Evolutionary conservation across 306 rosid genomes (phyloP).

Genomic region (Corylus avellana): DNA sequence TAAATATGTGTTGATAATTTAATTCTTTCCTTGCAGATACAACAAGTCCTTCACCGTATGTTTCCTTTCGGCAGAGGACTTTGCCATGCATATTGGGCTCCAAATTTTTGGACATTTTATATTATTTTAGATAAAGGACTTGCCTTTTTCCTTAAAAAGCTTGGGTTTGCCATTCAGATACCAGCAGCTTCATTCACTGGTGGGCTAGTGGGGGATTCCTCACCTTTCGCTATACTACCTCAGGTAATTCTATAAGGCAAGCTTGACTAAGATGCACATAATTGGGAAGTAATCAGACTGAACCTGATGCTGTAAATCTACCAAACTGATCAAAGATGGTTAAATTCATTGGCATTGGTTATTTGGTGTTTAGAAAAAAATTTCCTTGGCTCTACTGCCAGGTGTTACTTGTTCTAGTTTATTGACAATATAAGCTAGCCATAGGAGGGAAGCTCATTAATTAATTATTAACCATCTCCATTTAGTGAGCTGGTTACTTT

Average conservation of each 20-base stretch:
- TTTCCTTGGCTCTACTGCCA: neutral
- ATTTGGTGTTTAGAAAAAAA: neutral
- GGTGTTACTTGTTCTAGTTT: neutral
- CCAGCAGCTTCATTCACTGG: constrained; percentile 84
- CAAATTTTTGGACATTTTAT: constrained; percentile 93
- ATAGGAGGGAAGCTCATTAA: neutral
- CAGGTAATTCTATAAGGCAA: constrained; percentile 44
- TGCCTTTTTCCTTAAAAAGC: constrained; percentile 60
- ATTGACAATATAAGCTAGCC: neutral
- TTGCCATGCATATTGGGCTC: constrained; percentile 98
- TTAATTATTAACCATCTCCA: neutral
- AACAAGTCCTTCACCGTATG: constrained; percentile 69
- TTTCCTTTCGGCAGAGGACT: constrained; percentile 99
- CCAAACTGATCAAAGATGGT: neutral
- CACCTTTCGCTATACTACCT: constrained; percentile 79
- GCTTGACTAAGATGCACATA: constrained; percentile 5
- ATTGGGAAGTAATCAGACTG: neutral
- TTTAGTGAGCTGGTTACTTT: neutral
- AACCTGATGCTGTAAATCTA: neutral
- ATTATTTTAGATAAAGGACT: constrained; percentile 83
- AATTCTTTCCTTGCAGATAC: constrained; percentile 60
- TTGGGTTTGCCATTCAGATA: constrained; percentile 56
- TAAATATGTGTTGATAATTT: constrained; percentile 20
- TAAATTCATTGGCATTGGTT: neutral
- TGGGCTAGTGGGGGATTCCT: constrained; percentile 85